These are phyloP conservation scores for Seiridium unicorne DNA, from an alignment of 2,329 filamentous ascomycete species.

Conservation along the genomic window DNA sequence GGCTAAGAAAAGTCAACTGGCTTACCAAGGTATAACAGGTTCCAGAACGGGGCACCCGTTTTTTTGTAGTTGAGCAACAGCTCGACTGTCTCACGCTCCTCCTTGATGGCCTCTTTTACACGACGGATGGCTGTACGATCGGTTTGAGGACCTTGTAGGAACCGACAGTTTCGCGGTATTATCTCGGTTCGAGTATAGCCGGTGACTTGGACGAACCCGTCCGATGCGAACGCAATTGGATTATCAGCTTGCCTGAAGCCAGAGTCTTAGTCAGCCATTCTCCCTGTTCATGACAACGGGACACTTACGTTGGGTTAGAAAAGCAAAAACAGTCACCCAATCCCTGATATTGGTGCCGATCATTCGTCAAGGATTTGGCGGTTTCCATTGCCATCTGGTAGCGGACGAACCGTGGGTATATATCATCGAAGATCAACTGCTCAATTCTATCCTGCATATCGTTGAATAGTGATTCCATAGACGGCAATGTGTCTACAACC, in stretches of 20 bases:
- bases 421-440: conserved; percentile 37
- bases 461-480: conserved; percentile 36
- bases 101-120: conserved; percentile 33
- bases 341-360: conserved; percentile 36
- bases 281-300: not conserved
- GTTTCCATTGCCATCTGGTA: conserved; percentile 45
- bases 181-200: conserved; percentile 45
- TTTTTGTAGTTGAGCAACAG: conserved; percentile 43
- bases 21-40: conserved; percentile 19
- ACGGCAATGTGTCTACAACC: conserved; percentile 33
- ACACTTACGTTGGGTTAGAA: conserved; percentile 31
- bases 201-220: conserved; percentile 46
- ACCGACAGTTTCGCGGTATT: conserved; percentile 45
- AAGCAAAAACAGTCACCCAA: conserved; percentile 44
- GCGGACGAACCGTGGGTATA: conserved; percentile 50
- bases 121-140: conserved; percentile 35
- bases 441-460: conserved; percentile 39
- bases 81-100: conserved; percentile 11
- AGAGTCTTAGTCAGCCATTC: not conserved
- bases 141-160: conserved; percentile 42
- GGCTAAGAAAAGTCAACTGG: not conserved
- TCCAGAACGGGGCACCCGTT: conserved; percentile 50
- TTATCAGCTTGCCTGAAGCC: conserved; percentile 34
- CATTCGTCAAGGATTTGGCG: conserved; percentile 15
- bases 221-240: conserved; percentile 46